phyloP scores from a whole-genome alignment of 1,284 basidiomycete genomes.

The Heliocybe sulcata region DNA sequence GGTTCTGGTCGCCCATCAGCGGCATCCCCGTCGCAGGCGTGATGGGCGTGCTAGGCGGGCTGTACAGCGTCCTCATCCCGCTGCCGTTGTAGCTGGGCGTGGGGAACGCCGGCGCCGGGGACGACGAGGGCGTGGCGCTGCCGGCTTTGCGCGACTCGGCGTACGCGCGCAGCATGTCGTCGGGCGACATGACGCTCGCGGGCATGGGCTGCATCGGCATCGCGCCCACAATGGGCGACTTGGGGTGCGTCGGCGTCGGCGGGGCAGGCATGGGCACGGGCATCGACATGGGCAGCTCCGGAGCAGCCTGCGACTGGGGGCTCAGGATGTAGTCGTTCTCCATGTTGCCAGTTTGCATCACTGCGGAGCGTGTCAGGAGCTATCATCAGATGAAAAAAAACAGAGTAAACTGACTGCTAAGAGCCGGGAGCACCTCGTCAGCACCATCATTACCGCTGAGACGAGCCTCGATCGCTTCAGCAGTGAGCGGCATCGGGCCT shows the following conservation, averaged over 20 bases:
- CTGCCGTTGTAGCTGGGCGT: constrained; percentile 20
- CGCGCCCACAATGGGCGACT: constrained; percentile 29
- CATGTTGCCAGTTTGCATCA: constrained; percentile 50
- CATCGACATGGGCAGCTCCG: constrained; percentile 20
- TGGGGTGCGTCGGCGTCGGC: constrained; percentile 24
- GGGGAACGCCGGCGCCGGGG: constrained; percentile 14
- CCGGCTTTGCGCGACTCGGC: constrained; percentile 42
- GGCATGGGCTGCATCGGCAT: constrained; percentile 40
- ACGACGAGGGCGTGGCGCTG: constrained; percentile 16
- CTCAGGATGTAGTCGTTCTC: constrained; percentile 35
- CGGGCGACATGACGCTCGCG: constrained; percentile 50
- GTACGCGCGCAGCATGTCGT: constrained; percentile 71
- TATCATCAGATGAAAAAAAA: neutral
- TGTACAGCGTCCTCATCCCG: constrained; percentile 28
- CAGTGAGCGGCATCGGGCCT: constrained; percentile 58
- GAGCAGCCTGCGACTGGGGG: constrained; percentile 9
- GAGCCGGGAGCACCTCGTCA: constrained; percentile 57
- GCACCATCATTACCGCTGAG: constrained; percentile 28
- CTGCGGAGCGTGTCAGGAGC: constrained; percentile 21
- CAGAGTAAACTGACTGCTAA: constrained; percentile 40
- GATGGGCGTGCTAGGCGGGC: constrained; percentile 16
- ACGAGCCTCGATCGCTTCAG: constrained; percentile 52
- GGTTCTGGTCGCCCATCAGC: constrained; percentile 11
- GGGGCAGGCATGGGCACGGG: too few species aligned
- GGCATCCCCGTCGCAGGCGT: constrained; percentile 9